Evolutionary conservation across 768 basidiomycete genomes (phyloP).

Genomic region (Coprinopsis cinerea): DNA sequence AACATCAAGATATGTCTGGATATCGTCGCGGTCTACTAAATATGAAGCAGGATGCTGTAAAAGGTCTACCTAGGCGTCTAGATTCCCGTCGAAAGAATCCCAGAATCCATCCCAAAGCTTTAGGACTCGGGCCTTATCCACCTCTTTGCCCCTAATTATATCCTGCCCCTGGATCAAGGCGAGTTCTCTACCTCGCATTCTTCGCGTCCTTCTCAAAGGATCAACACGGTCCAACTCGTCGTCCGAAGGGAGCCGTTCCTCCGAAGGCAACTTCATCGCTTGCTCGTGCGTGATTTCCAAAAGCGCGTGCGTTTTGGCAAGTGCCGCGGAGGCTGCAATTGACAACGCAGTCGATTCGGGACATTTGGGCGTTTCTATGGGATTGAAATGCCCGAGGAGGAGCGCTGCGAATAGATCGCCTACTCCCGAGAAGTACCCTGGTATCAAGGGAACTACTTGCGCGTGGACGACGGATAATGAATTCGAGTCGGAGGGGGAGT

Average conservation of each 20-base stretch:
- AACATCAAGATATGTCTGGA: no score
- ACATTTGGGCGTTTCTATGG: conserved; percentile 15
- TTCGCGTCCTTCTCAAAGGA: conserved; percentile 55
- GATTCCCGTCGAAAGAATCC: conserved; percentile 16
- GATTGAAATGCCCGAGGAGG: conserved; percentile 72
- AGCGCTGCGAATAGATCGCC: conserved; percentile 96
- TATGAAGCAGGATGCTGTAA: background rate
- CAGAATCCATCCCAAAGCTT: conserved; percentile 44
- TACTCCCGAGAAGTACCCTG: conserved; percentile 94
- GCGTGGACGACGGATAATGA: conserved; percentile 51
- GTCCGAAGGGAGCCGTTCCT: conserved; percentile 59
- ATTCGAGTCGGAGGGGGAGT: conserved; percentile 3
- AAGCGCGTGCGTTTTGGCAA: conserved; percentile 72
- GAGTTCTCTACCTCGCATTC: conserved; percentile 85
- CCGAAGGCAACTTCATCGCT: conserved; percentile 50
- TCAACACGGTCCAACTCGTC: conserved; percentile 68
- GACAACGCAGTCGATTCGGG: conserved; percentile 37
- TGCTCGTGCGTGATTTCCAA: conserved; percentile 55
- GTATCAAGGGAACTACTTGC: conserved; percentile 67
- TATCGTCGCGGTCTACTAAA: no score
- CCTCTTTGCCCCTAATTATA: conserved; percentile 46
- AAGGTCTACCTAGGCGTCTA: background rate
- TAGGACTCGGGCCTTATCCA: conserved; percentile 31
- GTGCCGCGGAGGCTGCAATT: conserved; percentile 57
- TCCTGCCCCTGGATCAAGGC: conserved; percentile 75